Conservation (phyloP, 2,329 filamentous ascomycete species). For the Pezizomycotina sp. region DNA sequence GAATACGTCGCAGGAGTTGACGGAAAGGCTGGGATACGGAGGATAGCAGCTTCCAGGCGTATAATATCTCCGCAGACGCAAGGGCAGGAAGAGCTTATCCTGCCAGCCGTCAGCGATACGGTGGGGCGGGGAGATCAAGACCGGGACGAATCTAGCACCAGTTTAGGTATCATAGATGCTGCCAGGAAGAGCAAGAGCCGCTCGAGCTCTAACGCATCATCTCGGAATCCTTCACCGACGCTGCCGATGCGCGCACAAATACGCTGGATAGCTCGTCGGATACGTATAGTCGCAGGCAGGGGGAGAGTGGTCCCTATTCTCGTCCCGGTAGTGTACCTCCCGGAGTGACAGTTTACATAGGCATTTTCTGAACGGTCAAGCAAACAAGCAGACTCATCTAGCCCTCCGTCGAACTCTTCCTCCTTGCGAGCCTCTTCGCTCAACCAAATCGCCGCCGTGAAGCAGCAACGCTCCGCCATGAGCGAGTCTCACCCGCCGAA, state of each 20-base stretch:
- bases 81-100: conserved; percentile 13
- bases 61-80: conserved; percentile 18
- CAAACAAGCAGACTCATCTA: conserved; percentile 16
- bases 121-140: conserved; percentile 13
- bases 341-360: no score
- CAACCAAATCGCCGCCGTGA: conserved; percentile 17
- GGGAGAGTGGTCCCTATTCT: no score
- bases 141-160: conserved; percentile 18
- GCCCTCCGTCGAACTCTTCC: conserved; percentile 16
- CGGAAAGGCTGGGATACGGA: conserved; percentile 12
- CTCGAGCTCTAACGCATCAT: conserved; percentile 15
- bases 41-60: conserved; percentile 19
- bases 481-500: conserved; percentile 14
- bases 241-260: no score
- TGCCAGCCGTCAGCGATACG: conserved; percentile 9
- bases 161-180: conserved; percentile 17
- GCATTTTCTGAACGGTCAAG: no score
- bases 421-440: conserved; percentile 17
- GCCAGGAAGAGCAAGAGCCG: conserved; percentile 16
- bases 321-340: no score
- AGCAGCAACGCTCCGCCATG: conserved; percentile 12
- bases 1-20: conserved; percentile 14
- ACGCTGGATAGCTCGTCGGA: no score
- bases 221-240: no score
- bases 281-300: no score